Base-by-base conservation (phyloP, 768 basidiomycete genomes). In the Astraeus odoratus region DNA sequence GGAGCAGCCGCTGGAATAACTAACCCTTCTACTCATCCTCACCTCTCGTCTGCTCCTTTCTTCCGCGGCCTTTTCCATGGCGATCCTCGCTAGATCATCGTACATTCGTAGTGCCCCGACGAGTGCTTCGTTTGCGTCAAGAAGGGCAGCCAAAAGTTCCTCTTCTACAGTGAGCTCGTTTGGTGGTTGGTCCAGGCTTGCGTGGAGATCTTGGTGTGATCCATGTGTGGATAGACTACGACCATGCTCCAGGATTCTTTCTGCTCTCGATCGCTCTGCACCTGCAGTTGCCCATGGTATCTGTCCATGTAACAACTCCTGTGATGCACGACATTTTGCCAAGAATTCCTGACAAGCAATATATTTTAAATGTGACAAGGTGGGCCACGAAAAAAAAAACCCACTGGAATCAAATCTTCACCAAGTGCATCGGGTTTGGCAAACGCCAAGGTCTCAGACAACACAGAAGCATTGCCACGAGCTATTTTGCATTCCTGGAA, bases 261-360 rank as follows among this genome's bases (percentile, higher is more conserved):
- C 62, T 10, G 57, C 54, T 26, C 86, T 73, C 7, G 85, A 84
- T 37, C 78, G 78, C 53, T 86, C 83, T 1, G 91, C 91, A 12
- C 82, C 77, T 1, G 89, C 81, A 18, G 81, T 76, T 3, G 93
- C 93, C 92, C 93, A 95, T 6, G 86, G 81, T 54, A 96, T 92
- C 64, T 94, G 92, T 9, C 84, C 81, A 51, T 72, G 83, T 22
- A 95, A 79, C 9, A 93, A 74, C 49, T 92, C 91, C 62, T 91
- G 89, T 2, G 88, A 91, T 3, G 77, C 72, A 24, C 78, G 74
- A 59, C 90, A 92, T 57, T 88, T 87, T 13, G 63, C 56, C 54
- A 87, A 78, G 56, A 92, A 93, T 66, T 94, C 92, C 90, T 95
- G 58, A 1, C 16, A 27, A n/a, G 23, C n/a, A 22, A 22, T 1